Evolutionary conservation across 2,329 filamentous ascomycete species (phyloP).

Genomic region (Arthroderma uncinatum): DNA sequence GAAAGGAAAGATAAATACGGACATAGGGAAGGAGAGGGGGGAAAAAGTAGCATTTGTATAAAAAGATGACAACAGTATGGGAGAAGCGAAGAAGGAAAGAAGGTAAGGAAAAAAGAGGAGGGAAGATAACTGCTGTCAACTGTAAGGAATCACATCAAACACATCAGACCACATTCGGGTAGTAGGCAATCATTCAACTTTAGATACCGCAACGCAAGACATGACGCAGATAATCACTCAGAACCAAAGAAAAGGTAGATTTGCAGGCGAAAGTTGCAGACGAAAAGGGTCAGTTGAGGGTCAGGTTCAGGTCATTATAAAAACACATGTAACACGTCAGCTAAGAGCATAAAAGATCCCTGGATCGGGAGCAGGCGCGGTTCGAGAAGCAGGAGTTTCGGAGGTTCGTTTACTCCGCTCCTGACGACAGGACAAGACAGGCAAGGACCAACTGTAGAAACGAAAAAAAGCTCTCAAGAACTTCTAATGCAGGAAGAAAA

Average conservation of each 20-base stretch:
- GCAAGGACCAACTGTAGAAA: background rate
- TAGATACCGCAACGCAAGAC: background rate
- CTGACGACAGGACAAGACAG: background rate
- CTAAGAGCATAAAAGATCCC: background rate
- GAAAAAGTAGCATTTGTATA: conserved; percentile 2
- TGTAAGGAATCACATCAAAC: background rate
- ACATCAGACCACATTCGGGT: background rate
- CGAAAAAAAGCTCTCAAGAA: background rate
- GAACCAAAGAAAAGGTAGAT: background rate
- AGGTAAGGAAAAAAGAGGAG: too few species aligned
- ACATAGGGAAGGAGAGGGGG: background rate
- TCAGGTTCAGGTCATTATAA: conserved; percentile 4
- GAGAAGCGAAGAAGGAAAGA: background rate
- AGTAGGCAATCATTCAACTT: background rate
- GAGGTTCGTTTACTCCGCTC: background rate
- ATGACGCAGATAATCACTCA: conserved; percentile 3
- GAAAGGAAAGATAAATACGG: background rate
- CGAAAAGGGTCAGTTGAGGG: background rate
- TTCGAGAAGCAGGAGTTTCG: background rate
- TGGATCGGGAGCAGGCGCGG: background rate
- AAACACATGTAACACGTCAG: conserved; percentile 2
- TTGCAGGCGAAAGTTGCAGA: background rate
- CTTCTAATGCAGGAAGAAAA: background rate
- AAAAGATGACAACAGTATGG: background rate
- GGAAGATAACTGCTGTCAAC: background rate